Percentiles rank a stretch among this genome's conserved stretches.
phyloP scores from a whole-genome alignment of 2,329 filamentous ascomycete species.

The Penicillium sclerotiorum region DNA sequence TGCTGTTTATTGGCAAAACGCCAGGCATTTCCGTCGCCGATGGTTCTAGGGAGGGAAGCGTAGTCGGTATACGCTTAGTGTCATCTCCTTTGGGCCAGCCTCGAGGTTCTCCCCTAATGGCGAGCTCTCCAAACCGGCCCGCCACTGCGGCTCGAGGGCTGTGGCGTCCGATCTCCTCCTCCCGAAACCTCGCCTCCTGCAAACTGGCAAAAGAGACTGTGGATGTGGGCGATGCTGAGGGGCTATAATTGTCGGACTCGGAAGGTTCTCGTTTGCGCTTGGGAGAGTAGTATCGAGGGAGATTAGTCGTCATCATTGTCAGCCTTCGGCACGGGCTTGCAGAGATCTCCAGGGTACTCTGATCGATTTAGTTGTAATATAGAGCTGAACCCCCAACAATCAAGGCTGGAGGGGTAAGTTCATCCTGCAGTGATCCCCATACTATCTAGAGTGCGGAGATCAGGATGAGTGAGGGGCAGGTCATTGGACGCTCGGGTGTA shows the following conservation, averaged over 20 bases:
- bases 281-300: constrained; percentile 31
- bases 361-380: constrained; percentile 6
- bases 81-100: constrained; percentile 14
- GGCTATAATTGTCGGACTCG: constrained; percentile 33
- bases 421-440: constrained; percentile 15
- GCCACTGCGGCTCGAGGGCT: constrained; percentile 45
- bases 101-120: constrained; percentile 37
- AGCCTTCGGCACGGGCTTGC: constrained; percentile 22
- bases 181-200: constrained; percentile 33
- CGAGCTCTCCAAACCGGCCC: constrained; percentile 43
- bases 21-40: constrained; percentile 26
- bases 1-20: constrained; percentile 13
- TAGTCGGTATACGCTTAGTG: constrained; percentile 10
- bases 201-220: constrained; percentile 33
- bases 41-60: constrained; percentile 14
- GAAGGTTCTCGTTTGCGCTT: constrained; percentile 40
- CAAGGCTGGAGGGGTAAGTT: constrained; percentile 11
- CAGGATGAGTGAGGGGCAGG: constrained; percentile 21
- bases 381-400: constrained; percentile 13
- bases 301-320: constrained; percentile 35
- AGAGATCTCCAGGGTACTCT: constrained; percentile 23
- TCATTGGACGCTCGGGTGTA: constrained; percentile 23
- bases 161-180: constrained; percentile 36
- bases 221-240: constrained; percentile 37
- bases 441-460: constrained; percentile 18